A percentile compares a stretch with the other conserved stretches of the same genome.
These are phyloP conservation scores for Butyriboletus appendiculatus DNA, from an alignment of 1,284 basidiomycete species.

Conservation along the genomic window DNA sequence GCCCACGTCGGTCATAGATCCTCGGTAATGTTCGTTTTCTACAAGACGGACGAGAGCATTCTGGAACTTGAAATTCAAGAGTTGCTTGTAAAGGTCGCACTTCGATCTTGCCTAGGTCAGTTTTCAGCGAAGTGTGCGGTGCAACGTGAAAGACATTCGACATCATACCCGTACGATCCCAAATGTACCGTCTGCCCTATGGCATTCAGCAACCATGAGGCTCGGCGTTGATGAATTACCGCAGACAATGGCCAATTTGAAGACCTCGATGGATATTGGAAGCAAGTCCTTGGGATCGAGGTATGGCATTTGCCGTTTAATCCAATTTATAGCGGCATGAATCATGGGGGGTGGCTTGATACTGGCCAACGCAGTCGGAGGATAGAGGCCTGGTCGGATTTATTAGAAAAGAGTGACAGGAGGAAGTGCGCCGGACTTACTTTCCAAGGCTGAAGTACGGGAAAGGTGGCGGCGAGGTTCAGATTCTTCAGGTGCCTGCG, in stretches of 20 bases:
- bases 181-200: slow-evolving; percentile 72
- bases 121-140: slow-evolving; percentile 7
- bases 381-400: slow-evolving; percentile 30
- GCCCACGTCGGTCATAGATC: slow-evolving; percentile 66
- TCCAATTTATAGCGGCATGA: slow-evolving; percentile 47
- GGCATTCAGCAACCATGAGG: slow-evolving; percentile 79
- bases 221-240: slow-evolving; percentile 85
- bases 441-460: slow-evolving; percentile 32
- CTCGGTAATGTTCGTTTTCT: slow-evolving; percentile 76
- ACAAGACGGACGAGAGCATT: slow-evolving; percentile 66
- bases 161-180: slow-evolving; percentile 69
- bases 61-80: slow-evolving; percentile 70
- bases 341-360: slow-evolving; percentile 48
- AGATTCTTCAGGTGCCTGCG: slow-evolving; percentile 30
- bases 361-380: slow-evolving; percentile 35
- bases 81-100: slow-evolving; percentile 80
- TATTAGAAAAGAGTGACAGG: slow-evolving; percentile 20
- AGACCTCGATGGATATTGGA: slow-evolving; percentile 75
- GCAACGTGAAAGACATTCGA: slow-evolving; percentile 1
- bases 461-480: slow-evolving; percentile 21
- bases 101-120: slow-evolving; percentile 67
- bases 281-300: slow-evolving; percentile 78
- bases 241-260: slow-evolving; percentile 75
- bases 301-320: slow-evolving; percentile 62
- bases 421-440: slow-evolving; percentile 10